Conservation (phyloP, 306 rosid species). For the Dryas alaskensis region DNA sequence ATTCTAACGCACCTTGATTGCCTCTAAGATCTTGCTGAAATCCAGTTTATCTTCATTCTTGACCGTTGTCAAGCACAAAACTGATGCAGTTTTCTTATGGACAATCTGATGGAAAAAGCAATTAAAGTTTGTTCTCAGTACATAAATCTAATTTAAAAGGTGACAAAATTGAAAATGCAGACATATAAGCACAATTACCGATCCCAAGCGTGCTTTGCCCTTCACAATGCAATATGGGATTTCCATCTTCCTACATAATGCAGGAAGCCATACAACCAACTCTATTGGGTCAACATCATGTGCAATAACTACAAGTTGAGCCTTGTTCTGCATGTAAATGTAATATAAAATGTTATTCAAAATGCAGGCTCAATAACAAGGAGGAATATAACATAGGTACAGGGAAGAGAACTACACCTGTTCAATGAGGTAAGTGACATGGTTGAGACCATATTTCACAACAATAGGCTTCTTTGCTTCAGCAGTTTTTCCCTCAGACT, state of each 20-base stretch:
- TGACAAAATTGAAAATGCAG: not conserved
- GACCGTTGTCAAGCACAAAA: slow-evolving; percentile 72
- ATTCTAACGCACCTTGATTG: slow-evolving; percentile 54
- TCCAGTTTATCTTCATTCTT: slow-evolving; percentile 81
- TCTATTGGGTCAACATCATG: slow-evolving; percentile 83
- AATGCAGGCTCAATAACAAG: no score
- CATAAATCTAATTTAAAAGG: no score
- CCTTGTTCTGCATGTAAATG: slow-evolving; percentile 54
- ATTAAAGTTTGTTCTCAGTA: not conserved
- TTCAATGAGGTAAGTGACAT: slow-evolving; percentile 76
- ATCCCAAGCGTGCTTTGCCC: slow-evolving; percentile 80
- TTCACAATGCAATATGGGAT: slow-evolving; percentile 85
- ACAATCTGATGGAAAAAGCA: slow-evolving; percentile 43
- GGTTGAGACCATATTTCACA: slow-evolving; percentile 78
- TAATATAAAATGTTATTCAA: not conserved
- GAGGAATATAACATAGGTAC: not conserved
- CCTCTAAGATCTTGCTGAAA: slow-evolving; percentile 70
- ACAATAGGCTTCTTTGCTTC: slow-evolving; percentile 67
- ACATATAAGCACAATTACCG: slow-evolving; percentile 33
- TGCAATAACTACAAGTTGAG: slow-evolving; percentile 81
- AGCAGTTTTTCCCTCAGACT: slow-evolving; percentile 55
- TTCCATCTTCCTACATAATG: slow-evolving; percentile 85
- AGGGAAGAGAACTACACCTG: slow-evolving; percentile 34
- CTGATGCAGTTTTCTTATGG: slow-evolving; percentile 78
- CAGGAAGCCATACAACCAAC: slow-evolving; percentile 86